A percentile compares a stretch with the other conserved stretches of the same genome.
phyloP scores from a whole-genome alignment of 257 asterid species.

The Solanum clarkiae region DNA sequence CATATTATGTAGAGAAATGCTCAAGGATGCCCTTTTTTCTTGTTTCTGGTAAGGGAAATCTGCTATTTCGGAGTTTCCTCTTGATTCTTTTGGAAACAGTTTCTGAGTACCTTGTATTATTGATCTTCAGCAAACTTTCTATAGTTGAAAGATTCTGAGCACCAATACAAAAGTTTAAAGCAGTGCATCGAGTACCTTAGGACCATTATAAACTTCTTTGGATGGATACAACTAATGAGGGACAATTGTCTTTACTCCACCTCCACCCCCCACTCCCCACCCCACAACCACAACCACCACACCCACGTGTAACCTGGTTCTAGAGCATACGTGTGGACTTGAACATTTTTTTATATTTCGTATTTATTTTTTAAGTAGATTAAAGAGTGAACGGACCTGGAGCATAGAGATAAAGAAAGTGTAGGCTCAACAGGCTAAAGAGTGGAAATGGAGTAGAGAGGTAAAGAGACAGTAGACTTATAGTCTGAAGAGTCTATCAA shows the following conservation, averaged over 20 bases:
- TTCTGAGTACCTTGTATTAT: neutral
- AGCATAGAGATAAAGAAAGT: neutral
- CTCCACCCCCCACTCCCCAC: too few relatives aligned
- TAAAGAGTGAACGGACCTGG: neutral
- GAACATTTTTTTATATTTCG: neutral
- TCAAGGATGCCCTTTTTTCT: conserved; percentile 79
- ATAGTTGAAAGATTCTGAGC: neutral
- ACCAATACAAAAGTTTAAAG: neutral
- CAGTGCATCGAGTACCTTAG: neutral
- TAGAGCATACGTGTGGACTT: neutral
- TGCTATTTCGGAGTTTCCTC: neutral
- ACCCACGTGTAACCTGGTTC: neutral
- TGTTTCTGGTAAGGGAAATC: conserved; percentile 48
- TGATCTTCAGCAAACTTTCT: neutral
- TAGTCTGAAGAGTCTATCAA: neutral
- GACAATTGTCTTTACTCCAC: neutral
- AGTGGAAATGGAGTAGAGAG: neutral
- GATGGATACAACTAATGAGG: neutral
- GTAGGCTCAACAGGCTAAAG: neutral
- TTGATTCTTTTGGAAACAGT: neutral
- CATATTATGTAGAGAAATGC: conserved; percentile 87
- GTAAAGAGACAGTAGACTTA: neutral
- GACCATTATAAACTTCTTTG: neutral
- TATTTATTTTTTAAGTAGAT: neutral
- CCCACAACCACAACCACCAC: neutral